A percentile compares a stretch with the other conserved stretches of the same genome.
phyloP scores from a whole-genome alignment of 306 rosid genomes.

The Carpinus viminea region DNA sequence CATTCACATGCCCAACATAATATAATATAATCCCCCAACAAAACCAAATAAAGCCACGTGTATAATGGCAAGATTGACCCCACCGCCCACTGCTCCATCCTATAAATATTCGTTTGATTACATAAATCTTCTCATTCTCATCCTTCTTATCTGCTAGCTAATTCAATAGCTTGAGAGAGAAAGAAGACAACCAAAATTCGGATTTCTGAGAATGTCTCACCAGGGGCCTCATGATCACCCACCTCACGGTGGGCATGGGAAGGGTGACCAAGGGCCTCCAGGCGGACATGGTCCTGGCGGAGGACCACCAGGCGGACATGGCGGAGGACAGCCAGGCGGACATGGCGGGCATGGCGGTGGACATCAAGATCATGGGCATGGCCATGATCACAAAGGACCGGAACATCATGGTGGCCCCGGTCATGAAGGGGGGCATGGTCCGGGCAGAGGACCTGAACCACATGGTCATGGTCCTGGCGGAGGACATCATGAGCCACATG shows the following conservation, averaged over 20 bases:
- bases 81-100: not conserved
- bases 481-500: not conserved
- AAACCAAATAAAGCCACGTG: not conserved
- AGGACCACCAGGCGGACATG: not conserved
- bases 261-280: not conserved
- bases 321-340: not conserved
- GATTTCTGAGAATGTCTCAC: not conserved
- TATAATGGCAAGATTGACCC: not conserved
- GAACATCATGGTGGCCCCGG: not conserved
- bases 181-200: too few relatives aligned
- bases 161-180: too few relatives aligned
- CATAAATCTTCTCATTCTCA: not conserved
- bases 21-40: too few relatives aligned
- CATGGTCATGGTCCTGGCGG: not conserved
- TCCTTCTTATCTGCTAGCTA: not conserved
- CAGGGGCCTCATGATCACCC: not conserved
- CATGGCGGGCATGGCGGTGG: not conserved
- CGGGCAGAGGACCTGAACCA: not conserved
- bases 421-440: not conserved
- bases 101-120: not conserved
- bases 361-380: not conserved
- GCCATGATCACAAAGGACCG: not conserved
- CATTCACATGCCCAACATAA: not conserved
- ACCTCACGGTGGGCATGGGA: not conserved
- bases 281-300: not conserved